Evolutionary conservation across 768 basidiomycete species (phyloP).

Genomic region (Ramaria sp.): DNA sequence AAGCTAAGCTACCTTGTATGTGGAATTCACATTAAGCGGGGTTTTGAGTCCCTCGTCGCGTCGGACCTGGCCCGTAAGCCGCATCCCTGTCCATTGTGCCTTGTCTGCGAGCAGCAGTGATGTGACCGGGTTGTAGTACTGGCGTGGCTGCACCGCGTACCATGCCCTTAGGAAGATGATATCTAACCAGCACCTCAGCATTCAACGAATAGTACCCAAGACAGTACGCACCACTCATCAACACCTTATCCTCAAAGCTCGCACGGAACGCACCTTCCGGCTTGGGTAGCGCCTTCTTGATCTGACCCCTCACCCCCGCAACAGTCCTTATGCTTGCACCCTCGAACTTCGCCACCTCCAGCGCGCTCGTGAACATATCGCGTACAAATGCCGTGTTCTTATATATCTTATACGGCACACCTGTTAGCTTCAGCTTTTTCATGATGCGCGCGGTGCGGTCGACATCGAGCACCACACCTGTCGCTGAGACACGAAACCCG

Average conservation of each 20-base stretch:
- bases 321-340: conserved; percentile 95
- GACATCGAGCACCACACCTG: conserved; percentile 89
- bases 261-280: conserved; percentile 94
- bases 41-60: conserved; percentile 79
- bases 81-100: conserved; percentile 85
- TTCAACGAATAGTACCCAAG: background rate
- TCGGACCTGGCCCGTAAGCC: conserved; percentile 86
- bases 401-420: conserved; percentile 93
- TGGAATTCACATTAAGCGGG: conserved; percentile 72
- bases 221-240: conserved; percentile 74
- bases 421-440: conserved; percentile 96
- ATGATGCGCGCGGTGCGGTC: conserved; percentile 91
- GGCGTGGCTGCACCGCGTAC: conserved; percentile 91
- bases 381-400: conserved; percentile 98
- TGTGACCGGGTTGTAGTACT: conserved; percentile 94
- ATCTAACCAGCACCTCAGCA: conserved; percentile 36
- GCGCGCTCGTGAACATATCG: conserved; percentile 89
- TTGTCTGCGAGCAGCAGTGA: conserved; percentile 81
- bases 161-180: conserved; percentile 93
- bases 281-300: conserved; percentile 92
- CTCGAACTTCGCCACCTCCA: conserved; percentile 98
- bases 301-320: conserved; percentile 90
- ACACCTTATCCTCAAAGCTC: conserved; percentile 95
- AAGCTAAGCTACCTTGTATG: conserved; percentile 69
- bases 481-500: conserved; percentile 85